Conservation (phyloP, 257 asterid species). For the Coffea canephora region DNA sequence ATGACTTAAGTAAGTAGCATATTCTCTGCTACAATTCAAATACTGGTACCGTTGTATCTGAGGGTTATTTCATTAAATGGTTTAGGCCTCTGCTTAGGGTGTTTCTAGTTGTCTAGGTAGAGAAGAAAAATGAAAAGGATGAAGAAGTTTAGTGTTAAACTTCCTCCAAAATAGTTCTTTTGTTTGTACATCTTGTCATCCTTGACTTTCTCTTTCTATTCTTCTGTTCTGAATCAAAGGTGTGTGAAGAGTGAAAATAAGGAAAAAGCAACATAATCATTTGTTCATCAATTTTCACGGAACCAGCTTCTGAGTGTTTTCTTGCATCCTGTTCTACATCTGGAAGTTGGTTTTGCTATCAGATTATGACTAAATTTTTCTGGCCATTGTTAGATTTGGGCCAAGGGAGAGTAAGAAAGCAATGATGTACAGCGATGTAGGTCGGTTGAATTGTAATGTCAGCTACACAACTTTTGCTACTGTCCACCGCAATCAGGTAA, state of each 20-base stretch:
- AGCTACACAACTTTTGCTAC: constrained; percentile 80
- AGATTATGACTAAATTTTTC: background rate
- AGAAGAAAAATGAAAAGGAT: background rate
- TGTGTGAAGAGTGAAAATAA: too few relatives aligned
- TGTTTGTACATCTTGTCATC: background rate
- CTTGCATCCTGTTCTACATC: constrained; percentile 22
- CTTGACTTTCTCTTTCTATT: background rate
- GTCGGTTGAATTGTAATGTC: constrained; percentile 86
- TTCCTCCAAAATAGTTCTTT: background rate
- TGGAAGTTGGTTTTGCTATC: background rate
- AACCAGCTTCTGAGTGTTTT: background rate
- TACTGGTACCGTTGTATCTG: background rate
- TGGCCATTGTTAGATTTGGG: constrained; percentile 58
- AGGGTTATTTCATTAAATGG: background rate
- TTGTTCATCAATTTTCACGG: background rate
- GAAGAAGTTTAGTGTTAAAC: background rate
- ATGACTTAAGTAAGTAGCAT: background rate
- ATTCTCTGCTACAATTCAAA: background rate
- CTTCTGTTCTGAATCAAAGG: background rate
- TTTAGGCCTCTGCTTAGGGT: background rate
- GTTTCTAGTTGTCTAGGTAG: background rate
- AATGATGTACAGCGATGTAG: constrained; percentile 83
- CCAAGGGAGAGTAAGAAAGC: constrained; percentile 99
- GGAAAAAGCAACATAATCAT: background rate
- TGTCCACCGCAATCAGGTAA: constrained; percentile 73